Evolutionary conservation across 208 protist species (phyloP).

Genomic region (Acanthamoeba triangularis): DNA sequence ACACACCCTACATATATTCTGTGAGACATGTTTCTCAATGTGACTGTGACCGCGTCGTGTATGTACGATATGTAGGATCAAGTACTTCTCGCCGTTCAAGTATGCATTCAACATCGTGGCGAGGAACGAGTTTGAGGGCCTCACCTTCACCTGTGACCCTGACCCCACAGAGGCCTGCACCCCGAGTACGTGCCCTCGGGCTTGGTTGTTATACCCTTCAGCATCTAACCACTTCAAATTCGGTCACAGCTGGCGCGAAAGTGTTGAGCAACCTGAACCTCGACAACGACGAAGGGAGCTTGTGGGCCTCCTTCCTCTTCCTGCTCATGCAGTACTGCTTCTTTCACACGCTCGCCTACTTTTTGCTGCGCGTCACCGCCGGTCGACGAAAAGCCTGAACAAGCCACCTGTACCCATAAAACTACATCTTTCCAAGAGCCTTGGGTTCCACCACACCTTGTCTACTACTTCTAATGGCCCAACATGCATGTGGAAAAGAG

Average conservation of each 20-base stretch:
- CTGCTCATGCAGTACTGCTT: slow-evolving; percentile 46
- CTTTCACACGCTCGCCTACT: slow-evolving; percentile 17
- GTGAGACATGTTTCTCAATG: no score
- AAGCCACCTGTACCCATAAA: no score
- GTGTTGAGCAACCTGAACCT: slow-evolving; percentile 4
- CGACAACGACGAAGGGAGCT: slow-evolving; percentile 3
- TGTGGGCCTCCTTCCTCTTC: slow-evolving; percentile 50
- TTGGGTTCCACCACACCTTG: no score
- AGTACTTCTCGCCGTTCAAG: slow-evolving; percentile 68
- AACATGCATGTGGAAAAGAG: no score
- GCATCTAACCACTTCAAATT: neutral
- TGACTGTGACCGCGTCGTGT: neutral
- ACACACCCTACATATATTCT: no score
- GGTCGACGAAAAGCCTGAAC: neutral
- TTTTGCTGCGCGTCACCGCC: slow-evolving; percentile 23
- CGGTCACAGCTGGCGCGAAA: neutral
- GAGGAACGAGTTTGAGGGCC: slow-evolving; percentile 54
- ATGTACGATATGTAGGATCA: no score
- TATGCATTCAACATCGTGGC: slow-evolving; percentile 32
- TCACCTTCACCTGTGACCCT: slow-evolving; percentile 42
- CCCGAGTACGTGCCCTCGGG: neutral
- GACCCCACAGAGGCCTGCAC: neutral
- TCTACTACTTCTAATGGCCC: no score
- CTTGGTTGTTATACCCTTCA: neutral
- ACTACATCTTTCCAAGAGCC: no score